Evolutionary conservation across 371 early-diverging fungal genomes (phyloP), one percentile per base, ranked within the genome.

Genomic region (Lichtheimia ornata): DNA sequence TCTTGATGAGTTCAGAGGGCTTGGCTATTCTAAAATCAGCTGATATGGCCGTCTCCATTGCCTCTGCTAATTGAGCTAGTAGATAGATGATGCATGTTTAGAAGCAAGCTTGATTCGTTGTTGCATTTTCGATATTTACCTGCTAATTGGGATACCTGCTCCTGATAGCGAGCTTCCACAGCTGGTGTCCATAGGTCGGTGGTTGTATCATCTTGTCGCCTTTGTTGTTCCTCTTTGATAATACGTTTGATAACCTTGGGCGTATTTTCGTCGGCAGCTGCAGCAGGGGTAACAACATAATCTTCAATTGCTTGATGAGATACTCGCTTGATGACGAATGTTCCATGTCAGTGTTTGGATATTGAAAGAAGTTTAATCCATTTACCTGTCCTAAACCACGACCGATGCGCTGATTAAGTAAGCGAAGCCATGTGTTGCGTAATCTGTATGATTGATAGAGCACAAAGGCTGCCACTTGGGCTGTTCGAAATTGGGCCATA

Each of bases 401-500:
- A 40, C 69, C 69, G 12, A 79, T 66, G 18, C 77, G 62, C 45
- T 64, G 56, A 53, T 72, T 69, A 20, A 72, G 53, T 35, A 76
- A 53, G 4, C 47, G 59, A 3, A 61, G 52, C 77, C 76, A 78
- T 9, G 53, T 62, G 5, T 14, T 58, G 14, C 82, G 71, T 49
- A 81, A 60, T 47, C 68, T 51, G 52, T 74, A 64, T 0, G 72
- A 52, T 12, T 73, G 50, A 7, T 69, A 67, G 15, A 67, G 62
- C 13, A 71, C 65, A 56, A 77, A 71, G 53, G 67, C 74, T 27
- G 73, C 74, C 4, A 81, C 82, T 5, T 62, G 67, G 2, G 63
- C 55, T n/a, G 82, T 81, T 15, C 63, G 59, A 50, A 88, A 90
- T 12, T 67, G 56, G 2, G 86, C 61, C 50, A 82, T 68, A 40